A percentile compares a stretch with the other conserved stretches of the same genome.
Evolutionary conservation across 176 grass and related monocot genomes (phyloP).

Genomic region (Triticum aestivum): DNA sequence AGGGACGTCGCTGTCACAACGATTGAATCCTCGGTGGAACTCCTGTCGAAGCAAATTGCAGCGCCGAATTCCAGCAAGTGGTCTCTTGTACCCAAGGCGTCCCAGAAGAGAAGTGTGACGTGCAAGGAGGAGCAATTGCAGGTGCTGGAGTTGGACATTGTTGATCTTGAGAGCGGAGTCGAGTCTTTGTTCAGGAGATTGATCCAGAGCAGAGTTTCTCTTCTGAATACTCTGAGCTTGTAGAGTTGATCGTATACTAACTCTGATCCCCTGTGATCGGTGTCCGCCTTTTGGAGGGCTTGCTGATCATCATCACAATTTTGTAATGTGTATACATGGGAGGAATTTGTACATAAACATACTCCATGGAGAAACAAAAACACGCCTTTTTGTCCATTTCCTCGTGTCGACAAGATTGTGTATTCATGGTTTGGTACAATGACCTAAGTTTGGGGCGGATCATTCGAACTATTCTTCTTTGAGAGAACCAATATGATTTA

Average conservation of each 20-base stretch:
- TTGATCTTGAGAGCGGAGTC: conserved; percentile 36
- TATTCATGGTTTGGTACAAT: neutral
- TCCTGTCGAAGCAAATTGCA: conserved; percentile 24
- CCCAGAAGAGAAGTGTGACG: conserved; percentile 40
- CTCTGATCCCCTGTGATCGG: conserved; percentile 16
- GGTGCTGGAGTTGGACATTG: conserved; percentile 37
- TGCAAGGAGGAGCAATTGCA: conserved; percentile 42
- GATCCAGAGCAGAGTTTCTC: conserved; percentile 58
- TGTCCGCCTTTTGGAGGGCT: conserved; percentile 38
- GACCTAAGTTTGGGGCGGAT: neutral
- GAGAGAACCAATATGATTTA: neutral
- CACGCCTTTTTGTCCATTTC: neutral
- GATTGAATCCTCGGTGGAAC: conserved; percentile 14
- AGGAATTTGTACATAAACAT: neutral
- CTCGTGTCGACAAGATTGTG: neutral
- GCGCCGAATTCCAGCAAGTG: conserved; percentile 37
- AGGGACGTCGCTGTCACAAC: conserved; percentile 30
- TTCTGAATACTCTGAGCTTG: conserved; percentile 48
- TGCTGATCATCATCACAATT: conserved; percentile 10
- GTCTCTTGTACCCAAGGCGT: conserved; percentile 43
- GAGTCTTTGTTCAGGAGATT: conserved; percentile 40
- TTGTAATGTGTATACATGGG: neutral
- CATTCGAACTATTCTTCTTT: neutral
- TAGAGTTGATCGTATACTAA: conserved; percentile 23
- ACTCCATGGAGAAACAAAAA: neutral